Base-by-base conservation (phyloP, 345 rosid genomes). In the Eucalyptus coolabah region DNA sequence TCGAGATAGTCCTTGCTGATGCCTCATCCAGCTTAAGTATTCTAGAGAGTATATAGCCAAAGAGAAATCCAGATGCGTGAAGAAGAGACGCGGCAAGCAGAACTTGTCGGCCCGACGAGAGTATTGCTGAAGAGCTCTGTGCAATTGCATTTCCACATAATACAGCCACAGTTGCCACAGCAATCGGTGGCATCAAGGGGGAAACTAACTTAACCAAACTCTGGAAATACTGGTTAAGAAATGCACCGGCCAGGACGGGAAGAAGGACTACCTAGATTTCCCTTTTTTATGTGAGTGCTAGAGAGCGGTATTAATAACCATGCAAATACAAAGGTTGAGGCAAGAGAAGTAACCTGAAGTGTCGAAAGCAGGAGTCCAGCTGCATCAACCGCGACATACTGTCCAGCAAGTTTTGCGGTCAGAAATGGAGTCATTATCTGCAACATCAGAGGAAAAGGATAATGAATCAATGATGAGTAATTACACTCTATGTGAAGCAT, bases 341-440 rank as follows among this genome's bases (percentile, higher is more conserved):
- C 51, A 83, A 45, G 88, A 91, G 88, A 89, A 86, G 87, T 82
- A 87, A 94, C 99, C 97, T 96, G 98, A 91, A 96, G 88, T 9
- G 99, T 98, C 59, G 99, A 96, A 88, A 91, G 91, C 54, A 96
- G 90, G 65, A 96, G 87, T 90, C 95, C 99, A 80, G 88, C 87
- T 86, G 98, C 98, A 93, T 96, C 99, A 51, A 98, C 98, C 4
- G 97, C 94, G 89, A 98, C 96, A 90, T 96, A 98, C 88, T 96
- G 98, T 87, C 97, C 95, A 86, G 97, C 99, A 80, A 97, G 95
- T 91, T 95, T 98, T 16, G 98, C 96, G 4, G 99, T 97, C 45
- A 97, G 95, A 90, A 95, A 93, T 87, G 99, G 99, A 88, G 99
- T 98, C 99, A 97, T 97, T 88, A 96, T 91, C 98, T 98, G 93